Evolutionary conservation across 2,329 filamentous ascomycete species (phyloP).

Genomic region (Neopestalotiopsis rosae): DNA sequence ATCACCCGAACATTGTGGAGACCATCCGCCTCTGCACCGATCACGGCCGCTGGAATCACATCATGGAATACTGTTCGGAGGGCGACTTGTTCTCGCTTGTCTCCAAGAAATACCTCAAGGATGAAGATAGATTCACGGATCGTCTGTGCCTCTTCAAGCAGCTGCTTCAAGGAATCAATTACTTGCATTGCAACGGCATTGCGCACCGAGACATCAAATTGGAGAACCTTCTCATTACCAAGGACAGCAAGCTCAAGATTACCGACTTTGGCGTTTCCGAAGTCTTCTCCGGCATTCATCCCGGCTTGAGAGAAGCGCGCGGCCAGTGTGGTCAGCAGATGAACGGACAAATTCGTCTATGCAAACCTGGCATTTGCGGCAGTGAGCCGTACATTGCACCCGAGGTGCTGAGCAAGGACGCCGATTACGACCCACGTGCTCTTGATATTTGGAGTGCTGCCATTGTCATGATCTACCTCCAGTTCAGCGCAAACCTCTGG

Average conservation of each 20-base stretch:
- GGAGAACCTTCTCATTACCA: constrained; percentile 82
- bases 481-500: constrained; percentile 77
- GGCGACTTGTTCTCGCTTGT: constrained; percentile 82
- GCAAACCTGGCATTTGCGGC: constrained; percentile 81
- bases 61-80: constrained; percentile 89
- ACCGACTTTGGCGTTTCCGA: constrained; percentile 91
- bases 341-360: constrained; percentile 68
- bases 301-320: constrained; percentile 74
- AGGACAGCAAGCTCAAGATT: constrained; percentile 84
- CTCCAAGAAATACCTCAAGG: constrained; percentile 70
- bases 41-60: constrained; percentile 81
- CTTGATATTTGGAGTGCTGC: constrained; percentile 88
- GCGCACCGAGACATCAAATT: constrained; percentile 91
- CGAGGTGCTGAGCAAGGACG: constrained; percentile 75
- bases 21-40: constrained; percentile 78
- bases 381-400: constrained; percentile 88
- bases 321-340: constrained; percentile 78
- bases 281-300: constrained; percentile 82
- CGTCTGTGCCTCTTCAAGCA: constrained; percentile 90
- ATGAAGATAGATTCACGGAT: constrained; percentile 69
- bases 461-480: constrained; percentile 81
- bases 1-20: constrained; percentile 87
- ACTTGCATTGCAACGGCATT: constrained; percentile 83
- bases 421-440: constrained; percentile 73
- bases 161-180: constrained; percentile 79